phyloP scores from a whole-genome alignment of 495 filamentous ascomycete genomes.

The Alectoria sarmentosa region DNA sequence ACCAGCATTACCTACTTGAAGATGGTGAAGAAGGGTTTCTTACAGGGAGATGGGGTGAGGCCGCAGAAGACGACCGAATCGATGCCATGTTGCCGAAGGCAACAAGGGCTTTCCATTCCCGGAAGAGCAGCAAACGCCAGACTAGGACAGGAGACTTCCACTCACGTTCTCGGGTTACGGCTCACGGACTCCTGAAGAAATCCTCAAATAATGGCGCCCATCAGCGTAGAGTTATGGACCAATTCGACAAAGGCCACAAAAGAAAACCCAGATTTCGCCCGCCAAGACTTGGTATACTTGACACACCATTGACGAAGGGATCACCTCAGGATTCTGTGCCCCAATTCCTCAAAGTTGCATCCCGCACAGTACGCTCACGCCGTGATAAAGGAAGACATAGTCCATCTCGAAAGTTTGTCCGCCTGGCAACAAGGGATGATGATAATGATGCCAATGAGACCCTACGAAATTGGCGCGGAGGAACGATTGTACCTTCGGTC shows the following conservation, averaged over 20 bases:
- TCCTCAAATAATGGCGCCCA: slow-evolving; percentile 26
- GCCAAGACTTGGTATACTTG: slow-evolving; percentile 63
- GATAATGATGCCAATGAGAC: slow-evolving; percentile 65
- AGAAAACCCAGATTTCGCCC: slow-evolving; percentile 24
- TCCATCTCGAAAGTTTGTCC: slow-evolving; percentile 67
- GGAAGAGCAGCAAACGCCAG: slow-evolving; percentile 20
- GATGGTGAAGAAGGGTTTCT: slow-evolving; percentile 24
- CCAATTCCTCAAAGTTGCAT: slow-evolving; percentile 71
- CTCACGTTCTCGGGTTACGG: slow-evolving; percentile 22
- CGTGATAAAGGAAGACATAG: slow-evolving; percentile 61
- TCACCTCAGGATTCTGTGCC: slow-evolving; percentile 41
- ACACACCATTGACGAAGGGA: slow-evolving; percentile 49
- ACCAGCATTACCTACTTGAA: slow-evolving; percentile 23
- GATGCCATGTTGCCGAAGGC: slow-evolving; percentile 47
- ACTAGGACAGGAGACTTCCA: slow-evolving; percentile 28
- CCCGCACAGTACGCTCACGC: slow-evolving; percentile 56
- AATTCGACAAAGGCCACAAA: slow-evolving; percentile 25
- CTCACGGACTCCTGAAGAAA: slow-evolving; percentile 29
- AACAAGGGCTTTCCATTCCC: slow-evolving; percentile 2
- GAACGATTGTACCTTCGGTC: slow-evolving; percentile 49
- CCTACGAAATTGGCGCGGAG: slow-evolving; percentile 69
- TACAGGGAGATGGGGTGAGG: slow-evolving; percentile 22
- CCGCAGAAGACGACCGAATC: slow-evolving; percentile 51
- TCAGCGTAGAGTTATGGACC: slow-evolving; percentile 43
- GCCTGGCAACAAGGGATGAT: slow-evolving; percentile 62